Evolutionary conservation across 176 grass and related monocot species (phyloP).

Genomic region (Thinopyrum elongatum): DNA sequence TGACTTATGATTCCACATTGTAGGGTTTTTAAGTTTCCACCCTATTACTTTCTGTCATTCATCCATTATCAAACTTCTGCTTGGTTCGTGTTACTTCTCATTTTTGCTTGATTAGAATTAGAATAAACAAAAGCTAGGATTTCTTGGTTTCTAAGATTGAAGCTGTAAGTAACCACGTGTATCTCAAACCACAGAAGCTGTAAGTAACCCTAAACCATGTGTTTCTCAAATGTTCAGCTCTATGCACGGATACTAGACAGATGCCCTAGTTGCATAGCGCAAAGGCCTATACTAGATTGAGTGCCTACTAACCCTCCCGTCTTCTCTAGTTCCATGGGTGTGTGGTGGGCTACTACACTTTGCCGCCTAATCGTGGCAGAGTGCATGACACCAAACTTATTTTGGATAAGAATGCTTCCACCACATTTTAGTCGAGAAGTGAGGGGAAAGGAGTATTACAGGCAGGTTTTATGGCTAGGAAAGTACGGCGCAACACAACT

Average conservation of each 20-base stretch:
- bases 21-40: background rate
- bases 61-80: background rate
- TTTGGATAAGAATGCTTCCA: background rate
- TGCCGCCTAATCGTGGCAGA: background rate
- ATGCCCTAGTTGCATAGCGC: background rate
- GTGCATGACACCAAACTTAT: background rate
- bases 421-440: background rate
- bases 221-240: background rate
- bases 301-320: background rate
- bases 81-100: background rate
- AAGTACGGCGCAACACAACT: no score
- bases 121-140: background rate
- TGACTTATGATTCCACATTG: background rate
- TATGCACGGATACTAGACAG: background rate
- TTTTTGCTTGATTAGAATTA: background rate
- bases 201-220: no score
- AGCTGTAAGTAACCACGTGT: no score
- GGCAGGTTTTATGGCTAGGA: background rate
- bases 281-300: slow-evolving; percentile 4
- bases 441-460: background rate
- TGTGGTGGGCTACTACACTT: background rate
- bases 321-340: background rate
- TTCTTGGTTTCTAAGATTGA: background rate
- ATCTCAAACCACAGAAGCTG: no score
- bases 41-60: background rate